phyloP scores from a whole-genome alignment of 2,329 filamentous ascomycete genomes.

The Calonectria naviculata region DNA sequence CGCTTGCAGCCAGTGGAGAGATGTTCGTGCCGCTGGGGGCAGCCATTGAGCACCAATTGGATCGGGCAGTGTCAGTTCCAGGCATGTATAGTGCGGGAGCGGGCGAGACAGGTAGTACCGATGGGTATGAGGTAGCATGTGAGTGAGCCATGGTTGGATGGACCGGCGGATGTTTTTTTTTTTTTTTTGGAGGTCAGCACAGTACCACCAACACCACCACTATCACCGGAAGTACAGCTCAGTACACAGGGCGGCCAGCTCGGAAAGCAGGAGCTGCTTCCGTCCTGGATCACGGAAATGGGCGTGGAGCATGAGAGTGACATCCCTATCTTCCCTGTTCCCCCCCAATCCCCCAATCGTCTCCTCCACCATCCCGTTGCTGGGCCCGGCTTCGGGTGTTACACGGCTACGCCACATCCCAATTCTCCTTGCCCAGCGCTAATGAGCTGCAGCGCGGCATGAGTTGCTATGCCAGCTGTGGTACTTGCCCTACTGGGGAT shows the following conservation, averaged over 20 bases:
- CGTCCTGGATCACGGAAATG: constrained; percentile 7
- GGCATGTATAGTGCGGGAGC: background rate
- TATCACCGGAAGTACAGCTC: constrained; percentile 9
- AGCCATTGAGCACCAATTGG: constrained; percentile 17
- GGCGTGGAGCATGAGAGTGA: constrained; percentile 12
- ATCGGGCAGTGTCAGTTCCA: background rate
- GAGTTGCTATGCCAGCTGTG: constrained; percentile 1
- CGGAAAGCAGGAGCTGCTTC: constrained; percentile 15
- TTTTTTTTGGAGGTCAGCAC: constrained; percentile 2
- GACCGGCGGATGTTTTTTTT: background rate
- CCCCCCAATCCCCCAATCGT: background rate
- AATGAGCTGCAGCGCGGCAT: background rate
- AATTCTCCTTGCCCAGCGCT: constrained; percentile 1
- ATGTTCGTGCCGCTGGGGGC: constrained; percentile 16
- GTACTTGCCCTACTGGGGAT: constrained; percentile 6
- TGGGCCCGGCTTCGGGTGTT: constrained; percentile 16
- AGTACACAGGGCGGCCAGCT: constrained; percentile 7
- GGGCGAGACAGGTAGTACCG: background rate
- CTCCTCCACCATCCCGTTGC: constrained; percentile 19
- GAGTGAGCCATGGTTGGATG: constrained; percentile 7
- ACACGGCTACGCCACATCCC: constrained; percentile 15
- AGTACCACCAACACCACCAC: background rate
- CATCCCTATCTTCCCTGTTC: constrained; percentile 4
- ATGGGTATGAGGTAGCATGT: background rate
- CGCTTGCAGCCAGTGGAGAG: constrained; percentile 23